These are phyloP conservation scores for Cladobotryum protrusum DNA, from an alignment of 2,329 filamentous ascomycete species.

Conservation along the genomic window DNA sequence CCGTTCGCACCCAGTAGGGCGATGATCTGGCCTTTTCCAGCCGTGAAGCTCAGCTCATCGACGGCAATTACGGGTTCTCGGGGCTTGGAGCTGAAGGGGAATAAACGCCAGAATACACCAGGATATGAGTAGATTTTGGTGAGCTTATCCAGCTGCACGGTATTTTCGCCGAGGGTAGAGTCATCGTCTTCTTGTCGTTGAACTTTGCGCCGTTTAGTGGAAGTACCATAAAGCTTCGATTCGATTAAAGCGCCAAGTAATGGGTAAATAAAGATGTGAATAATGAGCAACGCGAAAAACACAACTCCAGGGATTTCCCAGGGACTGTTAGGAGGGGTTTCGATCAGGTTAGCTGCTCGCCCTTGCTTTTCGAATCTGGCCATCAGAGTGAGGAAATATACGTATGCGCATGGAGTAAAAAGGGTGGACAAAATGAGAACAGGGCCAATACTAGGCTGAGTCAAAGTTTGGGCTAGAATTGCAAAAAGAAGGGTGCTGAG, in stretches of 20 bases:
- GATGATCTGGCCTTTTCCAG: slow-evolving; percentile 73
- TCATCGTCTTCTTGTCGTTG: slow-evolving; percentile 21
- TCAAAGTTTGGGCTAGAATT: slow-evolving; percentile 73
- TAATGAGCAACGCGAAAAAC: slow-evolving; percentile 69
- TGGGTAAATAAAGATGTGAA: slow-evolving; percentile 75
- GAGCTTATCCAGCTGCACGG: slow-evolving; percentile 66
- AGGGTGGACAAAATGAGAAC: slow-evolving; percentile 67
- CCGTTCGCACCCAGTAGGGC: slow-evolving; percentile 85
- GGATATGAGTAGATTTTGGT: slow-evolving; percentile 69
- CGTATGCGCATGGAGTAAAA: slow-evolving; percentile 83
- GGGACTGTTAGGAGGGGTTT: slow-evolving; percentile 56
- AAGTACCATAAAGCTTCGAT: slow-evolving; percentile 67
- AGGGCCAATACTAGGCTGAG: slow-evolving; percentile 52
- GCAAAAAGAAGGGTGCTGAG: slow-evolving; percentile 69
- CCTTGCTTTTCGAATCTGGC: slow-evolving; percentile 67
- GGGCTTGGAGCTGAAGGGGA: slow-evolving; percentile 40
- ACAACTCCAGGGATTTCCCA: slow-evolving; percentile 68
- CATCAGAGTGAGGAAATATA: slow-evolving; percentile 70
- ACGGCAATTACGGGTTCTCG: slow-evolving; percentile 69
- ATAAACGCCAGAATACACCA: slow-evolving; percentile 50
- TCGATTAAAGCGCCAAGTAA: slow-evolving; percentile 70
- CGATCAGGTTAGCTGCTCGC: slow-evolving; percentile 52
- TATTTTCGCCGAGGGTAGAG: slow-evolving; percentile 31
- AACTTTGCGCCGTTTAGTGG: slow-evolving; percentile 54
- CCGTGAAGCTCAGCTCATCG: slow-evolving; percentile 64